Base-by-base conservation (phyloP, 129 eudicot genomes). In the Tagetes erecta region DNA sequence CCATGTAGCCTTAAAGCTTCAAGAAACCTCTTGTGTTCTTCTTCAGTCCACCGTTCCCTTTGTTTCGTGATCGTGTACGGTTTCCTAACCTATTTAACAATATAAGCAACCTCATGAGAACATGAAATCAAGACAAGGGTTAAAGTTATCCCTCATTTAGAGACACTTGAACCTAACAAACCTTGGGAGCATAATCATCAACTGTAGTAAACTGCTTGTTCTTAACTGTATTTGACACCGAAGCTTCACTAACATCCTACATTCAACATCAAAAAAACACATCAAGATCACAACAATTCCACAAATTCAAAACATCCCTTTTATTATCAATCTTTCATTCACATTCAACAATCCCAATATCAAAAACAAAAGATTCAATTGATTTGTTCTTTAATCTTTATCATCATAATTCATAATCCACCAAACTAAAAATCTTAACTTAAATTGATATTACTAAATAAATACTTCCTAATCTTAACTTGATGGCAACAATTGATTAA, bases 11-110 rank as follows among this genome's bases (percentile, higher is more conserved):
- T 92, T 76, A 92, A 76, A 50, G 97, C 96, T 82, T 92, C 97
- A n/a, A 92, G 69, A 78, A 92, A 92, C 71, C 84, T 92, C 51
- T 89, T 87, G 78, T 92, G 97, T 80, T 92, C 97, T 73, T 89
- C 97, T 56, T 92, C 96, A 20, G 97, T 85, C 97, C 97, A 92
- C 81, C 91, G 83, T 67, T 92, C 96, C 70, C 97, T 85, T 64
- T 89, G 96, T 78, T 92, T 92, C 0, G 91, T 81, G n/a, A 92
- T 92, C 40, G 96, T 92, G 77, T 92, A 92, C 8, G 91, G 97
- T 76, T 92, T 92, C 58, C 97, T 85, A 65, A 73, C 88, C 97
- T 91, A 66, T 14, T 55, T 13, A 9, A 67, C 20, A 41, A 50
- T 2, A 30, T 31, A 75, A 74, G 3, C 3, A 20, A 74, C 37